phyloP scores from a whole-genome alignment of 2,329 filamentous ascomycete species.

The Hypoxylon sp. region DNA sequence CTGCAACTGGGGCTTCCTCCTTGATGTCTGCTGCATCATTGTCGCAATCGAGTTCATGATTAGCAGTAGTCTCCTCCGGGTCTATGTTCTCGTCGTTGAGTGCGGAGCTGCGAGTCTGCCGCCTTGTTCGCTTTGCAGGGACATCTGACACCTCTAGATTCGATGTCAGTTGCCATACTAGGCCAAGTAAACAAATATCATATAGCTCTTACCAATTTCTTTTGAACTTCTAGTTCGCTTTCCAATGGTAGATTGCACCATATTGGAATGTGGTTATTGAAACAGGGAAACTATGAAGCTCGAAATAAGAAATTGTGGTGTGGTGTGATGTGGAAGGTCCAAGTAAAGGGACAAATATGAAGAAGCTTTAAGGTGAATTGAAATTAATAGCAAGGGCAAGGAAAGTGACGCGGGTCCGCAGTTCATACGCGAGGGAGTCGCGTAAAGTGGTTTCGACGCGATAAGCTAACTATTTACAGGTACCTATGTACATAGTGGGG shows the following conservation, averaged over 20 bases:
- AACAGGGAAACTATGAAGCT: slow-evolving; percentile 22
- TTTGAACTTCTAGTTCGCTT: slow-evolving; percentile 61
- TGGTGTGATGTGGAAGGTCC: slow-evolving; percentile 14
- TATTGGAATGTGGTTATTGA: slow-evolving; percentile 33
- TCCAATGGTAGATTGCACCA: slow-evolving; percentile 59
- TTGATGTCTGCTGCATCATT: slow-evolving; percentile 59
- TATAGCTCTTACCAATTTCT: slow-evolving; percentile 55
- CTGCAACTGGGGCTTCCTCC: slow-evolving; percentile 51
- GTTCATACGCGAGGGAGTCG: slow-evolving; percentile 46
- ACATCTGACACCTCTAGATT: slow-evolving; percentile 51
- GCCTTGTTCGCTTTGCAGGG: slow-evolving; percentile 64
- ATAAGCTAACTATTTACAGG: slow-evolving; percentile 2
- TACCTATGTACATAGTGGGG: slow-evolving; percentile 8
- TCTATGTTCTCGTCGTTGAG: slow-evolving; percentile 79
- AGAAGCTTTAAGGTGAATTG: slow-evolving; percentile 21
- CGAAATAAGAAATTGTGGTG: slow-evolving; percentile 5
- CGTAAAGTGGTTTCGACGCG: slow-evolving; percentile 50
- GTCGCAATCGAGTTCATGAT: slow-evolving; percentile 60
- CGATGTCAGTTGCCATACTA: slow-evolving; percentile 42
- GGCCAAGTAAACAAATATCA: slow-evolving; percentile 10
- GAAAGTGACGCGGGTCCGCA: slow-evolving; percentile 44
- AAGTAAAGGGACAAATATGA: slow-evolving; percentile 7
- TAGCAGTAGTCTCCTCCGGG: slow-evolving; percentile 61
- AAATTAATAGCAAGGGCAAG: slow-evolving; percentile 29
- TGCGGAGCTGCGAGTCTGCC: slow-evolving; percentile 58